phyloP scores from a whole-genome alignment of 2,329 filamentous ascomycete genomes.

The Neofusicoccum sp. region DNA sequence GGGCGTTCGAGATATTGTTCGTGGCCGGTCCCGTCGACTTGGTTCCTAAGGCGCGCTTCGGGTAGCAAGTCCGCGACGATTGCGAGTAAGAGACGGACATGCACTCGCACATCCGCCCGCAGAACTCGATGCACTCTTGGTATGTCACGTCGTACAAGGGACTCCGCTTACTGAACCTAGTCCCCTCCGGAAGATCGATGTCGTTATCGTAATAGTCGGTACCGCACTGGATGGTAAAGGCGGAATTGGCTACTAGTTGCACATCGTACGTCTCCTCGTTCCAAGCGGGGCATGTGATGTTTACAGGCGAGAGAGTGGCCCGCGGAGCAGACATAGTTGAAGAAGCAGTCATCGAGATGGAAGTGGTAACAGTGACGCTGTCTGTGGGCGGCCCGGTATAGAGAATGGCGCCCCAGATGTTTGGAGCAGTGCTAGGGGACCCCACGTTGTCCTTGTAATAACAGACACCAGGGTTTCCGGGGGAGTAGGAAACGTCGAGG shows the following conservation, averaged over 20 bases:
- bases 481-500: too few species aligned
- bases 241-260: neutral
- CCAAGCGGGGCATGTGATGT: neutral
- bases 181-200: neutral
- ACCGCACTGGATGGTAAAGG: constrained; percentile 4
- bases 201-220: neutral
- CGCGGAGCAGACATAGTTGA: too few species aligned
- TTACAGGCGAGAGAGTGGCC: too few species aligned
- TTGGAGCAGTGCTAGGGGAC: too few species aligned
- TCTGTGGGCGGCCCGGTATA: too few species aligned
- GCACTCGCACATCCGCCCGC: constrained; percentile 4
- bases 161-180: neutral
- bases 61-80: neutral
- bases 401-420: too few species aligned
- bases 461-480: too few species aligned
- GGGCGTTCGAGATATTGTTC: neutral
- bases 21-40: neutral
- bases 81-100: neutral
- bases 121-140: constrained; percentile 5
- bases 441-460: too few species aligned
- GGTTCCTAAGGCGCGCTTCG: neutral
- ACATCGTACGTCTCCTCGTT: neutral
- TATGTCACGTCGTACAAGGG: neutral
- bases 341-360: too few species aligned
- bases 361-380: too few species aligned